phyloP scores from a whole-genome alignment of 768 basidiomycete genomes.

The Pleurotus cornucopiae region DNA sequence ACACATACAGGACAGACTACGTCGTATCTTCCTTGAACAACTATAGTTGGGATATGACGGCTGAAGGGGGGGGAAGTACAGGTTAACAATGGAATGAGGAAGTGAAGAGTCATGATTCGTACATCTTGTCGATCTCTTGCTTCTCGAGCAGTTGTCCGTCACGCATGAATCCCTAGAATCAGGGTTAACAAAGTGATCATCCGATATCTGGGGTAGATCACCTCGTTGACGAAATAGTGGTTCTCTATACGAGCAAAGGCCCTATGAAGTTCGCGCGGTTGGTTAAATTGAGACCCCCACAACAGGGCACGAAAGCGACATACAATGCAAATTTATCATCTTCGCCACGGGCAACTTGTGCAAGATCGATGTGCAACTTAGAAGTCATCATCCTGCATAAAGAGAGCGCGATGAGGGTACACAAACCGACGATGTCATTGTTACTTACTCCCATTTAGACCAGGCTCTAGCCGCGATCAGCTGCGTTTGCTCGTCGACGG shows the following conservation, averaged over 20 bases:
- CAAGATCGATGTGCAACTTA: conserved; percentile 65
- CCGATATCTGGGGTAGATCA: conserved; percentile 22
- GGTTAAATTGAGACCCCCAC: neutral
- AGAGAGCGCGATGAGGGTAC: neutral
- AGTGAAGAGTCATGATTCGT: conserved; percentile 13
- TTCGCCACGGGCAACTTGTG: conserved; percentile 62
- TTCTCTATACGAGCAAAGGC: conserved; percentile 89
- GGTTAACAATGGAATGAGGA: too few species aligned
- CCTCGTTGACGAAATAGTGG: conserved; percentile 84
- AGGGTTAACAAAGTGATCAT: neutral
- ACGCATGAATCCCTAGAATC: conserved; percentile 73
- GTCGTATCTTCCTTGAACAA: conserved; percentile 88
- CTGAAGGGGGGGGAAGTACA: conserved; percentile 31
- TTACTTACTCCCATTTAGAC: conserved; percentile 83
- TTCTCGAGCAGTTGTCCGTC: conserved; percentile 83
- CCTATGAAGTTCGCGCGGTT: conserved; percentile 29
- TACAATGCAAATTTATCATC: conserved; percentile 76
- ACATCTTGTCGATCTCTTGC: conserved; percentile 89
- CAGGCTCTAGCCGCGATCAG: conserved; percentile 77
- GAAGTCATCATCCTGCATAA: conserved; percentile 74
- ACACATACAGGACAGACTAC: conserved; percentile 75
- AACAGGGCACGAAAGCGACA: conserved; percentile 16
- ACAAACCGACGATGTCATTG: neutral
- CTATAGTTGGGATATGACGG: conserved; percentile 80
- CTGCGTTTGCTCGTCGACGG: conserved; percentile 61